Base-by-base conservation (phyloP, 2,329 filamentous ascomycete genomes). In the Botrytis galanthina region DNA sequence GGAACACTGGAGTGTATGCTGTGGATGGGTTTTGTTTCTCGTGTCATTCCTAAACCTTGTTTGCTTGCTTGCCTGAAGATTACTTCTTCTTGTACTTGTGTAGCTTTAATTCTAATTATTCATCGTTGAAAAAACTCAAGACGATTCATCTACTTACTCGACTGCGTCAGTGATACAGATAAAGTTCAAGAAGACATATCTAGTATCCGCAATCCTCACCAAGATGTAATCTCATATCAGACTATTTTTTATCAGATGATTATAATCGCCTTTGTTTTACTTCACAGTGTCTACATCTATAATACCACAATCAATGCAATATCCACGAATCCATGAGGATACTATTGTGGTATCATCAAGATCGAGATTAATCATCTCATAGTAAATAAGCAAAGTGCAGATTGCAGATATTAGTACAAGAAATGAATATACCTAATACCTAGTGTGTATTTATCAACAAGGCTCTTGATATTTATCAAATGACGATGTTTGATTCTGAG, bases 201-300 rank as follows among this genome's bases (percentile, higher is more conserved):
- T 1, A n/a, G 6, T n/a, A 54, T 16, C 12, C 4, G n/a, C 8
- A 54, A 3, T 14, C 26, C 0, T 54, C 26, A 16, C 0, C 26
- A n/a, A n/a, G 4, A n/a, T 54, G 12, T n/a, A 16, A 26, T 51
- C 12, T 3, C 14, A 51, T 51, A 14, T 7, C 48, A 51, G 26
- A 44, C 3, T 18, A 14, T 16, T 18, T 44, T 18, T 3, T 7
- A 14, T 14, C 2, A 7, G 18, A 44, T 44, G 42, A 2, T 44
- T 18, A 18, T 14, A 14, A 14, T 16, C 26, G 6, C 12, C 26
- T 16, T 51, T 0, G 0, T 51, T n/a, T 51, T 14, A 51, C 26
- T 51, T 3, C 4, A 14, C n/a, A 3, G 1, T n/a, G 5, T 5
- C 2, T 14, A n/a, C 4, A 0, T 51, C 26, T 26, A 1, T 5